These are phyloP conservation scores for Cajanus cajan DNA, from an alignment of 306 rosid species.

Conservation along the genomic window DNA sequence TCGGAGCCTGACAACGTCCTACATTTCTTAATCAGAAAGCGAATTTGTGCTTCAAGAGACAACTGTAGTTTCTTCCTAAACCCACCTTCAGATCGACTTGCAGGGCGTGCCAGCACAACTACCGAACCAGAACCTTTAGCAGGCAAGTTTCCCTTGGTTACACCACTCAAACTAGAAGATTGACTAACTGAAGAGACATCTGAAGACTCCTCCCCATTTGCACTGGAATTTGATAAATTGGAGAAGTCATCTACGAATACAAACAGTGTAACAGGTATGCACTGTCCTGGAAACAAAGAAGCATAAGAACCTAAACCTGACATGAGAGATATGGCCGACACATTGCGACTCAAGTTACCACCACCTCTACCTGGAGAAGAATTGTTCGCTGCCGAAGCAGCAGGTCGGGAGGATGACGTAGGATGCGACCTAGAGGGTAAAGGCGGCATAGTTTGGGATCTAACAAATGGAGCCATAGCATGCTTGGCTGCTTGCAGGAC, in stretches of 20 bases:
- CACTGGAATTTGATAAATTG: slow-evolving; percentile 43
- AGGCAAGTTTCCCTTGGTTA: slow-evolving; percentile 55
- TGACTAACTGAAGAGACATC: slow-evolving; percentile 56
- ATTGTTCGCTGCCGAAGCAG: slow-evolving; percentile 43
- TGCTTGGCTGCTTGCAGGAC: slow-evolving; percentile 82
- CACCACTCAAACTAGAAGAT: slow-evolving; percentile 52
- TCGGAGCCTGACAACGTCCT: slow-evolving; percentile 71
- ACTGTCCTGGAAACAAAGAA: slow-evolving; percentile 93
- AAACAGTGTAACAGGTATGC: slow-evolving; percentile 84
- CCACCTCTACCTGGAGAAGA: slow-evolving; percentile 72
- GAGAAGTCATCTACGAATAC: slow-evolving; percentile 79
- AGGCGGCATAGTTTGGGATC: slow-evolving; percentile 47
- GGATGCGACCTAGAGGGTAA: slow-evolving; percentile 51
- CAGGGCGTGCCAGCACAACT: slow-evolving; percentile 87
- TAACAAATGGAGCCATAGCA: slow-evolving; percentile 72
- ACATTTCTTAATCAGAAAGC: slow-evolving; percentile 78
- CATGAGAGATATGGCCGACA: slow-evolving; percentile 68
- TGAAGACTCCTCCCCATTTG: slow-evolving; percentile 55
- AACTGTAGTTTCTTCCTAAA: slow-evolving; percentile 78
- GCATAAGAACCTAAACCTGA: slow-evolving; percentile 89
- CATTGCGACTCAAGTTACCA: slow-evolving; percentile 59
- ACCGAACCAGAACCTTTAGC: slow-evolving; percentile 81
- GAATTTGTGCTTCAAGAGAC: slow-evolving; percentile 86
- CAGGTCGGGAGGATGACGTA: slow-evolving; percentile 53
- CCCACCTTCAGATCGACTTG: slow-evolving; percentile 78